Evolutionary conservation across 2,329 filamentous ascomycete genomes (phyloP).

Genomic region (Alternaria arborescens): DNA sequence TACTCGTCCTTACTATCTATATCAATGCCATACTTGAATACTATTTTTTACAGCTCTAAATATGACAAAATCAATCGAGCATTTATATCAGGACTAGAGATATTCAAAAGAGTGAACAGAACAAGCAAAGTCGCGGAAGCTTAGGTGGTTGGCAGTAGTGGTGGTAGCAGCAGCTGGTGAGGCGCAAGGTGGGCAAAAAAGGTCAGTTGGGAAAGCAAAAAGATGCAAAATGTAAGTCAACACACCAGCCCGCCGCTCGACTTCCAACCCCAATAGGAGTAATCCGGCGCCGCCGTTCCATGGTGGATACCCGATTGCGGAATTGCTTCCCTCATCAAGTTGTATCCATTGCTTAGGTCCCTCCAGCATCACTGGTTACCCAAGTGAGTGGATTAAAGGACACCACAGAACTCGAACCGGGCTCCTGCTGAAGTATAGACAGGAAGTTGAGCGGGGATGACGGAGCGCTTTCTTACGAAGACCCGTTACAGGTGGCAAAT

Average conservation of each 20-base stretch:
- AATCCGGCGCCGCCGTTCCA: constrained; percentile 53
- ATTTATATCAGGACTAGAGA: background rate
- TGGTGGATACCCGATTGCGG: constrained; percentile 53
- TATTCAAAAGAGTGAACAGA: background rate
- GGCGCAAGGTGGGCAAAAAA: background rate
- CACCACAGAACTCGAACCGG: constrained; percentile 55
- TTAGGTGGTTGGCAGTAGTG: background rate
- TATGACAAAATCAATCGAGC: background rate
- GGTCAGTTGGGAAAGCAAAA: background rate
- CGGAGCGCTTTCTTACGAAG: constrained; percentile 44
- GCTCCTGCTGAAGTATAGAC: constrained; percentile 46
- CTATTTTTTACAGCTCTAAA: background rate
- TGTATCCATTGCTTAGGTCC: constrained; percentile 55
- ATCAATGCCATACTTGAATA: background rate
- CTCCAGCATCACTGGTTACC: constrained; percentile 54
- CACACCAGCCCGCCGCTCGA: constrained; percentile 46
- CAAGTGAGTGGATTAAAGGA: constrained; percentile 48
- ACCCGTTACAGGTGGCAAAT: constrained; percentile 47
- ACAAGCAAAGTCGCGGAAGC: background rate
- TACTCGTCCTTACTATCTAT: background rate
- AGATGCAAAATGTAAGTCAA: constrained; percentile 48
- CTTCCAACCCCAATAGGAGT: constrained; percentile 50
- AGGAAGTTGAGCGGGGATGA: constrained; percentile 46
- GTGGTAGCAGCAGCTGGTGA: background rate
- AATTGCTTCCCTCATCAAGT: constrained; percentile 54